Base-by-base conservation (phyloP, 2,329 filamentous ascomycete species). In the Bisporella sp. region DNA sequence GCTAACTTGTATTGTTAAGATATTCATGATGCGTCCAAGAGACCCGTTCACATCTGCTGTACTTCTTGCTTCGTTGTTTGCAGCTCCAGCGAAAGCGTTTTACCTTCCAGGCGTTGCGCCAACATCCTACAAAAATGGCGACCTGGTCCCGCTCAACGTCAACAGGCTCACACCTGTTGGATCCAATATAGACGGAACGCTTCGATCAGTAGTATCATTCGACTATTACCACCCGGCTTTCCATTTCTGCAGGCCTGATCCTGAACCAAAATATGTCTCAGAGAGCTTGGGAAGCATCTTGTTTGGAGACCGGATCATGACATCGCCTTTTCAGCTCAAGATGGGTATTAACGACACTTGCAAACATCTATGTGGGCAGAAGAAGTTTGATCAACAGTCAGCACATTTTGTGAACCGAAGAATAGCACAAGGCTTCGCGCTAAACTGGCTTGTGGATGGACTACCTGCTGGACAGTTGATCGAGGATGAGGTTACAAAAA, bases 81-180 rank as follows among this genome's bases (percentile, higher is more conserved):
- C 72, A 44, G 53, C 54, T 31, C 77, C 81, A 29, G 70, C 75
- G 11, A 76, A 82, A 2, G 89, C 89, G 49, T 99, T 97, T 74
- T 99, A 99, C 72, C 87, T 99, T 40, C 93, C 92, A 37, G 93
- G 93, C 60, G 90, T 96, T 61, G 91, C 92, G 58, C 93, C 93
- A 28, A 95, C 89, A 41, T 92, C 92, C 50, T 99, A 99, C 74
- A 82, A 87, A 62, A 72, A 75, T 47, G 87, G 83, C 64, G 87
- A 93, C 61, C 73, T 73, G 30, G 93, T 99, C 29, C 89, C 91
- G 29, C 79, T 99, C 45, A 85, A 88, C 64, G 93, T 99, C 68
- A 99, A 99, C 73, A 85, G 85, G 66, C 85, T 99, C 62, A 93
- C 89, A 41, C 92, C 93, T 4, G 82, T 91, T 43, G 83, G 89